phyloP scores from a whole-genome alignment of 352 stramenopile species.

The Thalassiosira exigua region DNA sequence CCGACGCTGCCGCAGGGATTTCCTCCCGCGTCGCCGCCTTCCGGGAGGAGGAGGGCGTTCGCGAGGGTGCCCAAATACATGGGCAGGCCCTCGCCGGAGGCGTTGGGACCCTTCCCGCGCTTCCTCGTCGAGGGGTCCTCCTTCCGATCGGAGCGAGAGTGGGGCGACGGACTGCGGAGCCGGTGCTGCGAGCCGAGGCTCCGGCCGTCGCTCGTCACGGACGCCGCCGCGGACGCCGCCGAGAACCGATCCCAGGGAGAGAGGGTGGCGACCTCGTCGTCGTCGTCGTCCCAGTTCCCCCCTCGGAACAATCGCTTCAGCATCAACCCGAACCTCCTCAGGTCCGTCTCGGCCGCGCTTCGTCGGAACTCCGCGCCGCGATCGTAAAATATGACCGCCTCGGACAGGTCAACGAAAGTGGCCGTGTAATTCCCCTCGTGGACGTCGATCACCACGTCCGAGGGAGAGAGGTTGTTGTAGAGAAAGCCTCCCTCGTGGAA shows the following conservation, averaged over 20 bases:
- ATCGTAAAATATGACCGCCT: slow-evolving; percentile 4
- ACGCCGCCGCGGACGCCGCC: neutral
- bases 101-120: neutral
- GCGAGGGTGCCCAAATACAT: slow-evolving; percentile 19
- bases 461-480: slow-evolving; percentile 41
- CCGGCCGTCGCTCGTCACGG: neutral
- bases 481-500: slow-evolving; percentile 43
- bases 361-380: neutral
- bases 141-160: neutral
- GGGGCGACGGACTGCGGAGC: no score
- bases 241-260: no score
- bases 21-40: neutral
- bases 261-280: no score
- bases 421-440: slow-evolving; percentile 43
- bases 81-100: slow-evolving; percentile 8
- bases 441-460: slow-evolving; percentile 41
- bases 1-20: no score
- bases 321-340: slow-evolving; percentile 2
- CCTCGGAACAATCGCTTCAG: slow-evolving; percentile 17
- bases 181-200: neutral
- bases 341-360: slow-evolving; percentile 1
- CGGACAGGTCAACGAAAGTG: slow-evolving; percentile 48
- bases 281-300: neutral
- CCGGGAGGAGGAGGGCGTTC: slow-evolving; percentile 7
- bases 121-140: slow-evolving; percentile 12